Evolutionary conservation across 768 basidiomycete genomes (phyloP).

Genomic region (Suillus subluteus): DNA sequence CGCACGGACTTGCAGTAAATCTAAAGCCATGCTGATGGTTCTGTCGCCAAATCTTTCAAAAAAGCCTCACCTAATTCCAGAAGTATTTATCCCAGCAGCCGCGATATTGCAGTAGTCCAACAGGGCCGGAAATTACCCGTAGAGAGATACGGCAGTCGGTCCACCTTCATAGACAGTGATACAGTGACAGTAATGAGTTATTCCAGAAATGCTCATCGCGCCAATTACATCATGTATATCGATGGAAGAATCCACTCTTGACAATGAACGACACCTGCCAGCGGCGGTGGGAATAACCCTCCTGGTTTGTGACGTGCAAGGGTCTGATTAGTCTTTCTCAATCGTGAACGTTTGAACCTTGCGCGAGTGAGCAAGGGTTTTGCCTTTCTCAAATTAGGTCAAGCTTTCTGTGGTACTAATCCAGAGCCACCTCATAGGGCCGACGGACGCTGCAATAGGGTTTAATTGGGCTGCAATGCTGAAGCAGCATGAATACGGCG

Average conservation of each 20-base stretch:
- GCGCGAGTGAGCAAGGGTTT: background rate
- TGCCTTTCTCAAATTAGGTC: background rate
- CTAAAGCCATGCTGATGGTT: conserved; percentile 20
- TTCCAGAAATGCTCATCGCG: background rate
- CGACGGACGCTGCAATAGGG: background rate
- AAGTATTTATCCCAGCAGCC: background rate
- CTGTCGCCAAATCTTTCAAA: background rate
- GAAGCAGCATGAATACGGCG: background rate
- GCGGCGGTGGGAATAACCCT: background rate
- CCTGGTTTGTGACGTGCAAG: background rate
- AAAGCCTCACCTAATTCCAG: background rate
- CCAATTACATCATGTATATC: background rate
- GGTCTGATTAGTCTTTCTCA: background rate
- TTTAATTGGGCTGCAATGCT: background rate
- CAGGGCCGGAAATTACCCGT: background rate
- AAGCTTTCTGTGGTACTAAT: background rate
- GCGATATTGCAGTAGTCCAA: background rate
- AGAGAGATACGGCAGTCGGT: background rate
- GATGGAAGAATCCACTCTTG: background rate
- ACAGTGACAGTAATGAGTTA: background rate
- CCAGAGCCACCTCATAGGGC: background rate
- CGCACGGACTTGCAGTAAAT: conserved; percentile 30
- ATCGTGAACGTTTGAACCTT: background rate
- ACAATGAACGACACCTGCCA: background rate
- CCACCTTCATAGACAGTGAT: background rate